Percentiles rank a stretch among this genome's conserved stretches.
phyloP scores from a whole-genome alignment of 176 grass and related monocot species.

The Areca catechu region DNA sequence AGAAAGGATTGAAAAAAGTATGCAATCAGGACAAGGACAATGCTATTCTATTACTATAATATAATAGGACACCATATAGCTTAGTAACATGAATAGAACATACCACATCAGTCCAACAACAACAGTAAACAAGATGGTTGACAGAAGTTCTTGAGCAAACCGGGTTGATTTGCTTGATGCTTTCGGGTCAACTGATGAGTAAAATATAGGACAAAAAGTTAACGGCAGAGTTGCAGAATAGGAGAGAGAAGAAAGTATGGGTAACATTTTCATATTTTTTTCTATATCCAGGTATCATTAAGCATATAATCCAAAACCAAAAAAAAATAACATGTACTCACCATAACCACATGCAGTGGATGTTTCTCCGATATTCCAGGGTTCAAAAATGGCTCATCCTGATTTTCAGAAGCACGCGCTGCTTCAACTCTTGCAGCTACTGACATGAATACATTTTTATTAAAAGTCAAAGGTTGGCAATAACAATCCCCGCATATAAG shows the following conservation, averaged over 20 bases:
- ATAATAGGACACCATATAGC: too few relatives aligned
- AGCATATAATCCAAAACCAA: background rate
- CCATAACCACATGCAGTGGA: conserved; percentile 96
- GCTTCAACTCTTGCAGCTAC: conserved; percentile 99
- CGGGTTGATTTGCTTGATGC: conserved; percentile 70
- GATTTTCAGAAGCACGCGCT: conserved; percentile 72
- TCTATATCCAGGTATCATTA: too few relatives aligned
- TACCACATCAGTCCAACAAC: conserved; percentile 76
- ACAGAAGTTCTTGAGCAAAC: conserved; percentile 78
- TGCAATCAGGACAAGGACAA: background rate
- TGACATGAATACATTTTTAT: conserved; percentile 51
- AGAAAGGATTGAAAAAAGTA: conserved; percentile 8
- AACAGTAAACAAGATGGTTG: conserved; percentile 73
- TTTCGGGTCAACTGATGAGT: conserved; percentile 84
- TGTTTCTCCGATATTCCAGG: conserved; percentile 97
- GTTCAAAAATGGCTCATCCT: conserved; percentile 63
- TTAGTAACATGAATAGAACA: conserved; percentile 21
- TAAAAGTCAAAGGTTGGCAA: conserved; percentile 14
- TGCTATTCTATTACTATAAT: too few relatives aligned
- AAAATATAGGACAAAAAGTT: conserved; percentile 13
- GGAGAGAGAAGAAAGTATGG: background rate
- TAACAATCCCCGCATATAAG: too few relatives aligned
- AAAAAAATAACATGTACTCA: conserved; percentile 23
- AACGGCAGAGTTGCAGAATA: background rate
- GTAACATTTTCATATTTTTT: too few relatives aligned